Evolutionary conservation across 805 yeast genomes (phyloP), one percentile per base, ranked within the genome.

Genomic region (Hanseniaspora mollemarum): DNA sequence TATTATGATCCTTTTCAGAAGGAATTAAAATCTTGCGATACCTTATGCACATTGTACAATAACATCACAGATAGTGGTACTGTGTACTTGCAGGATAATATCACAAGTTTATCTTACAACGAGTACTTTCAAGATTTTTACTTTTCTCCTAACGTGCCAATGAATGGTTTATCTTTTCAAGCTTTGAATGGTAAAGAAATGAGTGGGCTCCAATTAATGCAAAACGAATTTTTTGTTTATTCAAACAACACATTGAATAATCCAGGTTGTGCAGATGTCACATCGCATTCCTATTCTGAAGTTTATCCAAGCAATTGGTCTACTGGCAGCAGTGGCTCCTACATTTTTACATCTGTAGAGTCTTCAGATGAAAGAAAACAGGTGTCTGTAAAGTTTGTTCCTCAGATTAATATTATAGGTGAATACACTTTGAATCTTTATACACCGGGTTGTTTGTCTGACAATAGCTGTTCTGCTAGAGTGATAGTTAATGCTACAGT

Each of bases 391-490:
- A 69, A 72, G 0, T 80, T 81, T 59, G 71, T 72, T 52, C 86
- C 95, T 9, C 81, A 81, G 56, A 75, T 87, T 18, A 70, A 83
- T 0, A 74, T 77, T 55, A 71, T 85, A 0, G 96, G 96, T 9
- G 71, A 78, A 53, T 92, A 87, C 63, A 70, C 85, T 0, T 71
- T 92, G 22, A 68, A 77, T 48, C 58, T 88, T 45, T 81, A 77
- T 58, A 92, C 98, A 0, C 96, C 96, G 0, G 97, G 97, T 0
- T 92, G 98, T 67, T 49, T 63, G 0, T 62, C 58, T 3, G 95
- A 84, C 61, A 65, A 68, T 45, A 73, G 92, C 0, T 92, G 98
- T 66, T 57, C 62, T 21, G 53, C 67, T 19, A 74, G 98, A 61
- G 90, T 94, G 10, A 73, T 77, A 24, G 90, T 85, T 3, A 85